These are phyloP conservation scores for Moringa oleifera DNA, from an alignment of 345 rosid species.

Conservation along the genomic window DNA sequence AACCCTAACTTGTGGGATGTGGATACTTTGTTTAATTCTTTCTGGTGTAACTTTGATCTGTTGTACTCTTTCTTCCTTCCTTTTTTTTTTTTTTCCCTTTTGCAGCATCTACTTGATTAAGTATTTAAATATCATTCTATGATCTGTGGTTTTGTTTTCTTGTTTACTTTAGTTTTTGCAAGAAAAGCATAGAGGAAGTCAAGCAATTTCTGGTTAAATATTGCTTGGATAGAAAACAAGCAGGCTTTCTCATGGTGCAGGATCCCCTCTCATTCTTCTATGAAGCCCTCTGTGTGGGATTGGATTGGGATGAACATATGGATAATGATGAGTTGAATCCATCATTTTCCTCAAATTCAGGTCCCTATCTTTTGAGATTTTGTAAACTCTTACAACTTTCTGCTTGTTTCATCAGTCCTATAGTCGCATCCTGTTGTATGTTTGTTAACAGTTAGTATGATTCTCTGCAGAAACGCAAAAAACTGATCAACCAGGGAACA, in stretches of 20 bases:
- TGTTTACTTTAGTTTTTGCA: slow-evolving; percentile 26
- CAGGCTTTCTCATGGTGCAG: slow-evolving; percentile 32
- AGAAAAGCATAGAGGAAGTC: slow-evolving; percentile 31
- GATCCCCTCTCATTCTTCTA: slow-evolving; percentile 52
- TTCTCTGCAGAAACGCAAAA: slow-evolving; percentile 15
- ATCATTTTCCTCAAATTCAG: slow-evolving; percentile 16
- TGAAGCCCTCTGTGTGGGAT: slow-evolving; percentile 35
- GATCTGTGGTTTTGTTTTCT: background rate
- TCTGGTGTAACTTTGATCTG: too few species aligned
- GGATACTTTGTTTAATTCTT: too few species aligned
- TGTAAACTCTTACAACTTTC: background rate
- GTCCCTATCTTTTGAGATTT: slow-evolving; percentile 8
- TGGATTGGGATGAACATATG: slow-evolving; percentile 16
- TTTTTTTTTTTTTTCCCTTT: too few species aligned
- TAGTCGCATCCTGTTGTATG: too few species aligned
- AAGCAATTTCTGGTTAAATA: slow-evolving; percentile 41
- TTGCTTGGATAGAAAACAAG: slow-evolving; percentile 25
- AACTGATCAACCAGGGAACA: slow-evolving; percentile 12
- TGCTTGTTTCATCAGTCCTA: too few species aligned
- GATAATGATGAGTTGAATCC: slow-evolving; percentile 8
- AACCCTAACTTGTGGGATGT: too few species aligned
- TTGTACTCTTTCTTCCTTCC: too few species aligned
- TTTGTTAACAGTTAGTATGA: too few species aligned
- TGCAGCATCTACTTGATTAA: too few species aligned
- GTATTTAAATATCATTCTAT: too few species aligned